Conservation (phyloP, 208 protist species). For the Angomonas deanei region DNA sequence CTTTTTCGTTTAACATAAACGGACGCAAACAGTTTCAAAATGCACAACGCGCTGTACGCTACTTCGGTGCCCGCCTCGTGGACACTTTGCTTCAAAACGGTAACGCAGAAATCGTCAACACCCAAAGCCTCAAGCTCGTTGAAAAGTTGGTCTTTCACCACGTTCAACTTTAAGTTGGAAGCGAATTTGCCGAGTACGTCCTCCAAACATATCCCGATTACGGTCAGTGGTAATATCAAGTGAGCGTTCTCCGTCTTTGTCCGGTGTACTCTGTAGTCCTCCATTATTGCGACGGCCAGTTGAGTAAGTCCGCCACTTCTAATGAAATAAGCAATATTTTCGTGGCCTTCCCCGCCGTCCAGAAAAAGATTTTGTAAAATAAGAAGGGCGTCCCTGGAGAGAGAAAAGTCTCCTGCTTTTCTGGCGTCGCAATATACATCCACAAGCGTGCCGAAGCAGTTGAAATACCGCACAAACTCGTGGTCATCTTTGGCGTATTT, state of each 20-base stretch:
- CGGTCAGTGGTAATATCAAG: slow-evolving; percentile 32
- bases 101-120: slow-evolving; percentile 60
- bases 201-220: slow-evolving; percentile 55
- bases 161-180: slow-evolving; percentile 22
- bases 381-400: slow-evolving; percentile 33
- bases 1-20: slow-evolving; percentile 43
- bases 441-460: slow-evolving; percentile 49
- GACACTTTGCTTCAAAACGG: slow-evolving; percentile 37
- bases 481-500: slow-evolving; percentile 52
- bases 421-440: slow-evolving; percentile 54
- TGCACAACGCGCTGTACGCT: slow-evolving; percentile 48
- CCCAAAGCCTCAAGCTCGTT: slow-evolving; percentile 50
- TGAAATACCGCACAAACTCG: slow-evolving; percentile 82
- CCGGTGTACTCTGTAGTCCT: slow-evolving; percentile 47
- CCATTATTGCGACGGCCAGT: slow-evolving; percentile 42
- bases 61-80: slow-evolving; percentile 49
- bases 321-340: slow-evolving; percentile 62
- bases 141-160: slow-evolving; percentile 56
- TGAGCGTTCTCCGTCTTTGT: slow-evolving; percentile 27
- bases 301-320: slow-evolving; percentile 40
- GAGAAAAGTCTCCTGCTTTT: slow-evolving; percentile 36
- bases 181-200: slow-evolving; percentile 30
- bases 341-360: slow-evolving; percentile 40
- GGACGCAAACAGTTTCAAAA: slow-evolving; percentile 39
- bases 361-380: slow-evolving; percentile 40